These are phyloP conservation scores for Colletotrichum orchidophilum DNA, from an alignment of 2,329 filamentous ascomycete species.

Conservation along the genomic window DNA sequence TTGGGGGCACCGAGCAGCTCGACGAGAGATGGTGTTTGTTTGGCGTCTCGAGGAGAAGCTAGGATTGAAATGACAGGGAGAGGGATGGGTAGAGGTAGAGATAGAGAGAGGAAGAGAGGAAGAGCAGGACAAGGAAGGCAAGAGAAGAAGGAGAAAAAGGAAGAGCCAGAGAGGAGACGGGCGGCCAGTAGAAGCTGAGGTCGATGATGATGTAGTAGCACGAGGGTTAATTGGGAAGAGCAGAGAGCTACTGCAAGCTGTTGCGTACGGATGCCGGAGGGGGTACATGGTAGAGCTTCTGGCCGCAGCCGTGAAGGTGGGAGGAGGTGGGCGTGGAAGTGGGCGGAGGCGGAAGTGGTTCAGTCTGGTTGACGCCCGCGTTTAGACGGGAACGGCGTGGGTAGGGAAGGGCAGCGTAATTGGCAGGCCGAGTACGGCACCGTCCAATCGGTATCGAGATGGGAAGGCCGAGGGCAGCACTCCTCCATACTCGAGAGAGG, in stretches of 20 bases:
- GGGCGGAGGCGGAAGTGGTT: slow-evolving; percentile 23
- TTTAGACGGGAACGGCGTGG: slow-evolving; percentile 33
- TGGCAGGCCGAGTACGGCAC: slow-evolving; percentile 9
- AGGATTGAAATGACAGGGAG: background rate
- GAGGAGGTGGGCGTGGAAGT: slow-evolving; percentile 10
- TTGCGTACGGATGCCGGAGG: background rate
- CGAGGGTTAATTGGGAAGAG: background rate
- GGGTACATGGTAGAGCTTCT: slow-evolving; percentile 13
- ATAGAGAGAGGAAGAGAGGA: background rate
- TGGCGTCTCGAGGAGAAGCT: background rate
- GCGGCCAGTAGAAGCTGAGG: slow-evolving; percentile 16
- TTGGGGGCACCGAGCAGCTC: slow-evolving; percentile 15
- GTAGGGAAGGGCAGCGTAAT: background rate
- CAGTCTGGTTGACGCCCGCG: slow-evolving; percentile 24
- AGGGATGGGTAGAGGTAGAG: background rate
- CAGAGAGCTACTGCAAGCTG: background rate
- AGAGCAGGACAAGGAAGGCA: background rate
- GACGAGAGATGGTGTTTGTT: background rate
- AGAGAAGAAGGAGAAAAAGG: background rate
- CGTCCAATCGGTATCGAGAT: background rate
- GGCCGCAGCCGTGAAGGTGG: slow-evolving; percentile 19
- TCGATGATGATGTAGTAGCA: slow-evolving; percentile 29
- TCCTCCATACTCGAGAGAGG: background rate
- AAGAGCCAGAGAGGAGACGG: slow-evolving; percentile 2
- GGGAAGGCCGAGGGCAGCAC: background rate